phyloP scores from a whole-genome alignment of 192 early-diverging fungal species.

The Allomyces macrogynus region DNA sequence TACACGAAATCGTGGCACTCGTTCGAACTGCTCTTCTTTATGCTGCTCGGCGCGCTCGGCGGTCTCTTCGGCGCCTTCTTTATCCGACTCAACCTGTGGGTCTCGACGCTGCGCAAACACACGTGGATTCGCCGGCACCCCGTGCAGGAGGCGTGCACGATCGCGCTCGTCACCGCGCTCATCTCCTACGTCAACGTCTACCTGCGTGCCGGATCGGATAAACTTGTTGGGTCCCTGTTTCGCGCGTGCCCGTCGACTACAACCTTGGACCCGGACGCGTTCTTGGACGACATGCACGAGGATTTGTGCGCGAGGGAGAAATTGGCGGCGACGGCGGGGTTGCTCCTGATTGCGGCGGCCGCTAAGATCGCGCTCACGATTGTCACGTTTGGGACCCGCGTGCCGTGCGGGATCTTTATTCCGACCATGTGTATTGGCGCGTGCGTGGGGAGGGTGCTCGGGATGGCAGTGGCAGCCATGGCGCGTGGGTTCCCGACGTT shows the following conservation, averaged over 20 bases:
- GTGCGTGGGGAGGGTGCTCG: conserved; percentile 69
- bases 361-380: conserved; percentile 43
- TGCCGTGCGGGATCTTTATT: conserved; percentile 65
- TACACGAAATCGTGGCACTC: conserved; percentile 77
- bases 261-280: not conserved
- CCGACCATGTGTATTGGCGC: conserved; percentile 79
- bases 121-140: conserved; percentile 45
- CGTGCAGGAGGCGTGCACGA: conserved; percentile 47
- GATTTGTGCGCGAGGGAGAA: no score
- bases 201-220: conserved; percentile 60
- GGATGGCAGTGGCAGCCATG: conserved; percentile 59
- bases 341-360: conserved; percentile 34
- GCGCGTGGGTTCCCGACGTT: conserved; percentile 22
- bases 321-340: conserved; percentile 11
- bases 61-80: conserved; percentile 63
- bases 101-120: conserved; percentile 51
- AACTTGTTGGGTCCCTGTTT: conserved; percentile 73
- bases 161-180: conserved; percentile 49
- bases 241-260: conserved; percentile 48
- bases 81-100: conserved; percentile 46
- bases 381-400: conserved; percentile 47
- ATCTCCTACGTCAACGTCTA: conserved; percentile 52
- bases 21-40: conserved; percentile 76
- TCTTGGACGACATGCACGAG: no score
- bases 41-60: conserved; percentile 62